Conservation (phyloP, 345 rosid species). For the Kandelia obovata region DNA sequence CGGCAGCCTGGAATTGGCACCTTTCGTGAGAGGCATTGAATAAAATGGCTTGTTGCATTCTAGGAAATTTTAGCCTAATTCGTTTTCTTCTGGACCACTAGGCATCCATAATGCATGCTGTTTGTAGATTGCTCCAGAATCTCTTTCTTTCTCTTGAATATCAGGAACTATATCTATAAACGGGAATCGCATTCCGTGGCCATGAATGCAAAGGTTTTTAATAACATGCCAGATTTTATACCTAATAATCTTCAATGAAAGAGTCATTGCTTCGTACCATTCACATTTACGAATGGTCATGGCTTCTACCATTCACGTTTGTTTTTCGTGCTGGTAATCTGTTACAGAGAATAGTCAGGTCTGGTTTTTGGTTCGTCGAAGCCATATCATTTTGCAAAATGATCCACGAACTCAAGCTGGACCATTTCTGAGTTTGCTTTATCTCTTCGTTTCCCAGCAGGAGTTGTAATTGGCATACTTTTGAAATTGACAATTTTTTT, state of each 20-base stretch:
- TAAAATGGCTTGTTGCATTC: background rate
- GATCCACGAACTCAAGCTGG: background rate
- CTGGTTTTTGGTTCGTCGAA: background rate
- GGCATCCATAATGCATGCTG: background rate
- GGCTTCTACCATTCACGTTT: background rate
- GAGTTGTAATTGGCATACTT: background rate
- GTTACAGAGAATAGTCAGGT: background rate
- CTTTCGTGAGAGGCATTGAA: slow-evolving; percentile 9
- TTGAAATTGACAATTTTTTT: background rate
- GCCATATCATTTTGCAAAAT: background rate
- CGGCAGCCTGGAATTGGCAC: background rate
- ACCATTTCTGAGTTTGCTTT: background rate
- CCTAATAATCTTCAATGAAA: slow-evolving; percentile 8
- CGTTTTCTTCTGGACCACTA: slow-evolving; percentile 25
- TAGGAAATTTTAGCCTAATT: background rate
- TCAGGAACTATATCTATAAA: background rate
- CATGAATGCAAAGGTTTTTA: slow-evolving; percentile 4
- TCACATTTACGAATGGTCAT: background rate
- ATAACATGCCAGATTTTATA: slow-evolving; percentile 6
- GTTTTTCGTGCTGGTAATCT: slow-evolving; percentile 11
- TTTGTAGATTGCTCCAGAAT: background rate
- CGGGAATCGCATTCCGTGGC: background rate
- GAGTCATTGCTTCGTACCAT: background rate
- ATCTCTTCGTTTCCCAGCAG: background rate
- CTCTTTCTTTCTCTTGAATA: slow-evolving; percentile 16